Conservation (phyloP, 352 stramenopile genomes). For the Discostella stelligera region DNA sequence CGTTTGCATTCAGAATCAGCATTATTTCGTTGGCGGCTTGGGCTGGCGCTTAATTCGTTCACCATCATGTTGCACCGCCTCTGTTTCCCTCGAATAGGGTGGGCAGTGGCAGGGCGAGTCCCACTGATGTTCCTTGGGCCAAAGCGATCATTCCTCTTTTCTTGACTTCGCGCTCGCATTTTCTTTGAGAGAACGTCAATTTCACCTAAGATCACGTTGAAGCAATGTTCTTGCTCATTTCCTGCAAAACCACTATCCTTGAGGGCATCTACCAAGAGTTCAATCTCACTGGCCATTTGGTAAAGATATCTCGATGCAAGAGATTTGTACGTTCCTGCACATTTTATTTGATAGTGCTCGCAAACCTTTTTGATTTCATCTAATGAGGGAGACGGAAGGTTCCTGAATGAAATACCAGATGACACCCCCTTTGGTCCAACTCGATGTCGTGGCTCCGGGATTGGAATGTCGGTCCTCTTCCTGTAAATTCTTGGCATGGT, state of each 20-base stretch:
- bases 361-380: constrained; percentile 58
- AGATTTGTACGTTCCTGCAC: constrained; percentile 50
- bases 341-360: constrained; percentile 58
- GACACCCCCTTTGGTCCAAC: constrained; percentile 57
- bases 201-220: constrained; percentile 9
- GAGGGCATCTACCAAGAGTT: constrained; percentile 48
- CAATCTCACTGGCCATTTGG: constrained; percentile 59
- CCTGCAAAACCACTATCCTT: constrained; percentile 36
- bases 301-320: constrained; percentile 60
- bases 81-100: constrained; percentile 6
- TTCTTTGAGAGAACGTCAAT: constrained; percentile 16
- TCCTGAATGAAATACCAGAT: constrained; percentile 58
- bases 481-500: constrained; percentile 23
- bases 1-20: not conserved
- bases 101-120: constrained; percentile 24
- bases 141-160: constrained; percentile 16
- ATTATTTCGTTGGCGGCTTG: constrained; percentile 15
- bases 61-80: constrained; percentile 22
- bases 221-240: constrained; percentile 17
- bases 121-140: not conserved
- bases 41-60: constrained; percentile 5
- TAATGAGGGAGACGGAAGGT: constrained; percentile 50
- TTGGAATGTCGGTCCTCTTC: constrained; percentile 51
- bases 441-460: constrained; percentile 54
- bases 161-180: constrained; percentile 12